A percentile compares a stretch with the other conserved stretches of the same genome.
Conservation (phyloP, 306 rosid genomes). For the Begonia fuchsioides region DNA sequence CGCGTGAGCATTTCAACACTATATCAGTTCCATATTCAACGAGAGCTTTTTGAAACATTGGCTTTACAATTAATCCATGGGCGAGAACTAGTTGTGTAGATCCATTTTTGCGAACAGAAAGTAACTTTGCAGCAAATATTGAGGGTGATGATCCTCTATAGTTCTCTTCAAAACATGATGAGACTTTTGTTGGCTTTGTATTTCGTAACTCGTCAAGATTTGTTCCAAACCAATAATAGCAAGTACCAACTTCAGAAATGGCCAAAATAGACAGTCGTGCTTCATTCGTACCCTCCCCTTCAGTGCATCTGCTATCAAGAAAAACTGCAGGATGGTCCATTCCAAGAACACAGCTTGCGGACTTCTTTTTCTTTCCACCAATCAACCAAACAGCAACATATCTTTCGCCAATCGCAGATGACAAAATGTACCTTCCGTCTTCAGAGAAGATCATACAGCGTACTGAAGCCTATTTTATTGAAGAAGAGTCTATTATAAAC, state of each 20-base stretch:
- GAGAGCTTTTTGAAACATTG: constrained; percentile 12
- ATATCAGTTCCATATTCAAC: constrained; percentile 62
- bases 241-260: constrained; percentile 72
- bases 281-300: constrained; percentile 23
- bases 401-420: constrained; percentile 85
- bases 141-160: constrained; percentile 46
- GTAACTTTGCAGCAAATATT: constrained; percentile 68
- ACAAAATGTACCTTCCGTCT: constrained; percentile 70
- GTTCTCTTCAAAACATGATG: constrained; percentile 42
- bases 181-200: constrained; percentile 62
- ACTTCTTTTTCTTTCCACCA: constrained; percentile 51
- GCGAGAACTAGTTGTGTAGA: constrained; percentile 18
- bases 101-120: constrained; percentile 33
- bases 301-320: constrained; percentile 50
- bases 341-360: constrained; percentile 69
- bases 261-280: constrained; percentile 56
- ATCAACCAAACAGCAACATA: constrained; percentile 68
- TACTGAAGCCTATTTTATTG: constrained; percentile 49
- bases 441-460: constrained; percentile 74
- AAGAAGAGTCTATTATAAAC: no score
- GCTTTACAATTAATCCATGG: no score
- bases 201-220: constrained; percentile 44
- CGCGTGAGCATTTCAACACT: constrained; percentile 38
- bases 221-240: constrained; percentile 76
- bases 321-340: constrained; percentile 91